phyloP scores from a whole-genome alignment of 768 basidiomycete genomes.

The Phylloporus sp. region DNA sequence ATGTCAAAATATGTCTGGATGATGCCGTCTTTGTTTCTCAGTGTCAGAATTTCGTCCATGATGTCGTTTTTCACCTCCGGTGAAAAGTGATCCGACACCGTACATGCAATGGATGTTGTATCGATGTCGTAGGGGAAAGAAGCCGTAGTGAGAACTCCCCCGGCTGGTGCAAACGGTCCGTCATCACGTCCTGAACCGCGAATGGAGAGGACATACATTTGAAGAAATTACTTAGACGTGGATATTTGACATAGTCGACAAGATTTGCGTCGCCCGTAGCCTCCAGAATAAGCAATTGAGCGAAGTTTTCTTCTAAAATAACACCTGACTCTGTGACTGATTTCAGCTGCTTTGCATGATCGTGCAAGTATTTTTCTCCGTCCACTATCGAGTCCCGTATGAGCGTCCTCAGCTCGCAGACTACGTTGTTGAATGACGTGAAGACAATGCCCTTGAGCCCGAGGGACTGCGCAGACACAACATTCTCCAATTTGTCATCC shows the following conservation, averaged over 20 bases:
- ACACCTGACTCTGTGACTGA: conserved; percentile 16
- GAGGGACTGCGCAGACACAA: conserved; percentile 18
- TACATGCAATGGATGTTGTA: conserved; percentile 19
- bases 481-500: conserved; percentile 23
- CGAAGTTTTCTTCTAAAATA: conserved; percentile 19
- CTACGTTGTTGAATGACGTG: conserved; percentile 14
- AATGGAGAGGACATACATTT: conserved; percentile 6
- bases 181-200: not conserved
- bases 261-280: conserved; percentile 12
- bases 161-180: conserved; percentile 7
- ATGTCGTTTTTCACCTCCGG: conserved; percentile 17
- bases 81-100: conserved; percentile 14
- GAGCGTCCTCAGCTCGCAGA: conserved; percentile 11
- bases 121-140: conserved; percentile 18
- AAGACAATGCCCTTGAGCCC: conserved; percentile 20
- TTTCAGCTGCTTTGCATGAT: conserved; percentile 16
- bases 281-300: conserved; percentile 21
- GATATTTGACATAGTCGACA: conserved; percentile 17
- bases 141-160: conserved; percentile 6
- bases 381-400: conserved; percentile 16
- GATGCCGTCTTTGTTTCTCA: conserved; percentile 19
- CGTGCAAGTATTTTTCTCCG: conserved; percentile 11
- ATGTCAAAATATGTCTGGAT: conserved; percentile 21
- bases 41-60: conserved; percentile 19
- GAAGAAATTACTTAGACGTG: conserved; percentile 21